A percentile compares a stretch with the other conserved stretches of the same genome.
Evolutionary conservation across 768 basidiomycete species (phyloP).

Genomic region (Lactarius trivialis): DNA sequence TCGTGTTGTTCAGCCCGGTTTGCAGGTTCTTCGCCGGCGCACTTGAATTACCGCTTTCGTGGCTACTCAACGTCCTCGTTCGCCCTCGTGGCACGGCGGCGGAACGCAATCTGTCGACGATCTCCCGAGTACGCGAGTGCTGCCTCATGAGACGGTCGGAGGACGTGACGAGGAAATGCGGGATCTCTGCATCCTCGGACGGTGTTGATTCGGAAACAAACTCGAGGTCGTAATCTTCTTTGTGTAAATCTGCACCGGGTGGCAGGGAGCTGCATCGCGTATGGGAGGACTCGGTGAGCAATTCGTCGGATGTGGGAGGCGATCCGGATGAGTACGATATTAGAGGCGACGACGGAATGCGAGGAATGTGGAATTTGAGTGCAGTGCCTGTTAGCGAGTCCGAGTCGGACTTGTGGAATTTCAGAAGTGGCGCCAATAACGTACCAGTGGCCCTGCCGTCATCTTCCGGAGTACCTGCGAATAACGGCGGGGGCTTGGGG

Average conservation of each 20-base stretch:
- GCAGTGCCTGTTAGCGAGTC: conserved; percentile 5
- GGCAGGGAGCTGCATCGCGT: conserved; percentile 29
- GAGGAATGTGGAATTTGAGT: conserved; percentile 15
- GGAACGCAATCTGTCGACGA: conserved; percentile 50
- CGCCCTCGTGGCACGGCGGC: conserved; percentile 25
- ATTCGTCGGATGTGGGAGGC: conserved; percentile 34
- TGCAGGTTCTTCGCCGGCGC: conserved; percentile 5
- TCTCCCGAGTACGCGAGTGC: conserved; percentile 52
- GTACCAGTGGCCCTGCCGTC: conserved; percentile 16
- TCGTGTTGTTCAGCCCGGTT: conserved; percentile 8
- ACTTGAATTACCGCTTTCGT: not conserved
- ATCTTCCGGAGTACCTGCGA: conserved; percentile 29
- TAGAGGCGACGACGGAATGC: conserved; percentile 21
- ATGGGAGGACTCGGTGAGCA: conserved; percentile 28
- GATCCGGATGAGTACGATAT: conserved; percentile 41
- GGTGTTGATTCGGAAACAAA: conserved; percentile 35
- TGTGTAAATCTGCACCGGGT: conserved; percentile 39
- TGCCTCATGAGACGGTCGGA: conserved; percentile 33
- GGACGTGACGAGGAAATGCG: conserved; percentile 31
- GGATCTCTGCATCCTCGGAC: conserved; percentile 26
- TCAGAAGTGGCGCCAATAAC: not conserved
- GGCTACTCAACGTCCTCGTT: conserved; percentile 10
- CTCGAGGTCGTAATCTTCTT: conserved; percentile 46
- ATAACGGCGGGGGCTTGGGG: conserved; percentile 35
- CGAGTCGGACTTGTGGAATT: not conserved